phyloP scores from a whole-genome alignment of 495 filamentous ascomycete species.

The Penicillium waksmanii region DNA sequence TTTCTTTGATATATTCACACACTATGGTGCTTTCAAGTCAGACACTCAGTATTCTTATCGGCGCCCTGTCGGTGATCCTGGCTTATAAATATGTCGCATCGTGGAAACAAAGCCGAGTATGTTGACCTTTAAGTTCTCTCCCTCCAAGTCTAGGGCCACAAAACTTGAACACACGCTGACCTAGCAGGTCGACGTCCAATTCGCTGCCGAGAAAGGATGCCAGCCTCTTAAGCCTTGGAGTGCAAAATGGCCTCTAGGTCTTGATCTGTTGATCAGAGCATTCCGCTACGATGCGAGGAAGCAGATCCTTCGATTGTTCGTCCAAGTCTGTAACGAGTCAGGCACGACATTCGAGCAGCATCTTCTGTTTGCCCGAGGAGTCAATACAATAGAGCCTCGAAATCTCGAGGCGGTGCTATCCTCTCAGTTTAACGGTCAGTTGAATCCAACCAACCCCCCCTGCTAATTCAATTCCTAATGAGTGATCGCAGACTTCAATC shows the following conservation, averaged over 20 bases:
- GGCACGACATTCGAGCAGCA: slow-evolving; percentile 48
- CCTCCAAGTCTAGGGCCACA: neutral
- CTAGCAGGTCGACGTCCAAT: neutral
- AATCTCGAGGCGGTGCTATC: slow-evolving; percentile 48
- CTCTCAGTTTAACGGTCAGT: slow-evolving; percentile 26
- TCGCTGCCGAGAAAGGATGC: neutral
- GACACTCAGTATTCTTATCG: no score
- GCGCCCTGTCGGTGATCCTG: no score
- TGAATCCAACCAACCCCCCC: no score
- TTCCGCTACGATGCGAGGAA: slow-evolving; percentile 8
- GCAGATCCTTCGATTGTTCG: slow-evolving; percentile 20
- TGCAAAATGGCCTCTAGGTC: slow-evolving; percentile 19
- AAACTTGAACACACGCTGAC: no score
- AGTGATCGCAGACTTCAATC: neutral
- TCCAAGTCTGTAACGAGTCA: slow-evolving; percentile 16
- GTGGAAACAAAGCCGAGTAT: no score
- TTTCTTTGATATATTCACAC: no score
- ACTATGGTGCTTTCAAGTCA: no score
- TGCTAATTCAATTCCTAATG: slow-evolving; percentile 32
- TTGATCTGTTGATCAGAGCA: slow-evolving; percentile 20
- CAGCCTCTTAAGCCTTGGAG: neutral
- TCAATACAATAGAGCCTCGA: slow-evolving; percentile 41
- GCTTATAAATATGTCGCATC: no score
- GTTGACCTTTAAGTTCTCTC: neutral
- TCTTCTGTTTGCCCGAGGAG: slow-evolving; percentile 25